These are phyloP conservation scores for Vitis rupestris DNA, from an alignment of 164 flowering plant species.

Conservation along the genomic window DNA sequence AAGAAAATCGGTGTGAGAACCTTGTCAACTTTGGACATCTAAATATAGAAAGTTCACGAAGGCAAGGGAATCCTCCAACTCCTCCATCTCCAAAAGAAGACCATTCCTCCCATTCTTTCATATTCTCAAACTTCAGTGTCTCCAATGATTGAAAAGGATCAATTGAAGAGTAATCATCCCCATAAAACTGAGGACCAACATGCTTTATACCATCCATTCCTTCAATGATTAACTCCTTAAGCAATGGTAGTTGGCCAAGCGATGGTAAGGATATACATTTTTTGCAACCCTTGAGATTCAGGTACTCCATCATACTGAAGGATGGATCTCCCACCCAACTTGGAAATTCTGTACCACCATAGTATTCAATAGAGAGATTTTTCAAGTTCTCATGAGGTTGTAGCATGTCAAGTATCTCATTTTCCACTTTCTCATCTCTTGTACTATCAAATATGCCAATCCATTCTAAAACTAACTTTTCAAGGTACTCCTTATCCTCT, in stretches of 20 bases:
- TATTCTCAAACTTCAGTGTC: no score
- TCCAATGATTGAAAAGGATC: no score
- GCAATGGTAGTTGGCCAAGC: constrained; percentile 15
- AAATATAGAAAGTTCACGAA: no score
- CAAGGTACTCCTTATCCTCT: constrained; percentile 22
- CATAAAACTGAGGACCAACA: no score
- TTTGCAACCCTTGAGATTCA: constrained; percentile 7
- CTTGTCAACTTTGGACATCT: no score
- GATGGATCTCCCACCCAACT: constrained; percentile 27
- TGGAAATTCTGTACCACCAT: constrained; percentile 26
- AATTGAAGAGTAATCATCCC: no score
- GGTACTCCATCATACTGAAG: constrained; percentile 13
- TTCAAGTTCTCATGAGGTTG: constrained; percentile 26
- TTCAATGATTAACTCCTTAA: not conserved
- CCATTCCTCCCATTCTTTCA: no score
- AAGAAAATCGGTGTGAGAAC: no score
- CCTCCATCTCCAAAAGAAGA: no score
- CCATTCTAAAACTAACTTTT: constrained; percentile 30
- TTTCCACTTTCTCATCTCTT: not conserved
- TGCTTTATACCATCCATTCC: no score
- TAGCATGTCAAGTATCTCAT: constrained; percentile 20
- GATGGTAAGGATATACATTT: constrained; percentile 16
- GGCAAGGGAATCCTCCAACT: no score
- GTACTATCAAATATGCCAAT: not conserved
- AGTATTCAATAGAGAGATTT: constrained; percentile 18